Evolutionary conservation across 2,329 filamentous ascomycete species (phyloP).

Genomic region (Claviceps maximensis): DNA sequence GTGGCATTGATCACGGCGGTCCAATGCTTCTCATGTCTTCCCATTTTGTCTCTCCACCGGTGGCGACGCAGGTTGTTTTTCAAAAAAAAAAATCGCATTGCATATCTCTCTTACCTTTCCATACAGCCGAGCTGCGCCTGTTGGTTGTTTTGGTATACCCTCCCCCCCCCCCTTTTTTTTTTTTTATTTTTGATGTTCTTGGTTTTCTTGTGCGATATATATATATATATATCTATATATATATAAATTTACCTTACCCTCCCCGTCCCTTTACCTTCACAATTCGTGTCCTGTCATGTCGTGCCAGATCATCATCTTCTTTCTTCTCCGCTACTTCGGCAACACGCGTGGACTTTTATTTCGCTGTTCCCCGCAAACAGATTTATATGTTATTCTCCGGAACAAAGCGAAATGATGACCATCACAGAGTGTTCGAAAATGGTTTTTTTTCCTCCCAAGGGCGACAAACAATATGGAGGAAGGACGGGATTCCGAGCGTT

Average conservation of each 20-base stretch:
- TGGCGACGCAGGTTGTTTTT: neutral
- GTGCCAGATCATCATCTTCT: no score
- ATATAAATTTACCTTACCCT: neutral
- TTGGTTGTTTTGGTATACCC: slow-evolving; percentile 16
- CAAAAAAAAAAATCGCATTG: neutral
- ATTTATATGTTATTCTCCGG: neutral
- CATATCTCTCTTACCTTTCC: neutral
- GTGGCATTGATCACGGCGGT: neutral
- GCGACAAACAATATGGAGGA: neutral
- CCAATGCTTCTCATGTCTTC: neutral
- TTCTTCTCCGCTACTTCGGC: neutral
- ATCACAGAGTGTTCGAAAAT: neutral
- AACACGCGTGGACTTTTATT: neutral
- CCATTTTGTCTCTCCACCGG: neutral
- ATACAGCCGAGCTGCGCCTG: neutral
- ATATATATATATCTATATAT: neutral
- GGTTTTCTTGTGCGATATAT: slow-evolving; percentile 2
- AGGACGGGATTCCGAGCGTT: no score
- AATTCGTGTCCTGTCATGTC: neutral
- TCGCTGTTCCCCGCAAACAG: neutral
- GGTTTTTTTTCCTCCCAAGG: no score
- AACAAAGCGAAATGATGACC: neutral
- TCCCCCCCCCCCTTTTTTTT: no score
- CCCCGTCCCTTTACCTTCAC: neutral
- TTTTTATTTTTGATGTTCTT: slow-evolving; percentile 8